These are phyloP conservation scores for Penicillium sp. DNA, from an alignment of 2,329 filamentous ascomycete genomes.

Conservation along the genomic window DNA sequence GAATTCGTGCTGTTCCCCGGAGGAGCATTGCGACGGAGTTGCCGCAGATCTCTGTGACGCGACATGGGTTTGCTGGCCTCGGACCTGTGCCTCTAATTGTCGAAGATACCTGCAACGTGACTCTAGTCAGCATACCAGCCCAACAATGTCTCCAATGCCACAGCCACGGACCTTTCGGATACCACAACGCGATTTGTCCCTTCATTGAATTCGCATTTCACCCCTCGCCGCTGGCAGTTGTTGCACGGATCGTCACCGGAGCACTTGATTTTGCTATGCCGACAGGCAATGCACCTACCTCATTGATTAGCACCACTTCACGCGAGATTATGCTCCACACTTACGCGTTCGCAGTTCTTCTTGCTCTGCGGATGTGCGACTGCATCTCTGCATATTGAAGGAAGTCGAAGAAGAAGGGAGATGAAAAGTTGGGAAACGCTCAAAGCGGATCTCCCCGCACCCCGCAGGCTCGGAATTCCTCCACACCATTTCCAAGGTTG, in stretches of 20 bases:
- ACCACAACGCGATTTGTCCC: neutral
- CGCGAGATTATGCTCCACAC: no score
- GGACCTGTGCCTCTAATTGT: neutral
- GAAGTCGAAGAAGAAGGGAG: no score
- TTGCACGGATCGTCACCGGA: neutral
- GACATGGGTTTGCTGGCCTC: neutral
- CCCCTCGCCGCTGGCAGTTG: neutral
- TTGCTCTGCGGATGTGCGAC: no score
- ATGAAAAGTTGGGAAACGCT: no score
- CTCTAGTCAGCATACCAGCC: neutral
- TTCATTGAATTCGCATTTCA: neutral
- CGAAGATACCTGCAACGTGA: neutral
- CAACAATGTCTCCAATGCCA: neutral
- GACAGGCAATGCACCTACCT: neutral
- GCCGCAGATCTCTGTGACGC: neutral
- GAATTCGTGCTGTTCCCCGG: neutral
- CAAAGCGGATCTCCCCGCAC: no score
- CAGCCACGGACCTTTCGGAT: neutral
- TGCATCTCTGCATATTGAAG: no score
- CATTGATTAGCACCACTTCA: no score
- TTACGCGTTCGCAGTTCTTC: no score
- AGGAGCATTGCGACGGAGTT: neutral
- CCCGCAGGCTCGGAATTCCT: no score
- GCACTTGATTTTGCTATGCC: neutral
- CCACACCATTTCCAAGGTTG: no score